Conservation (phyloP, 2,329 filamentous ascomycete genomes). For the Beauveria sp. region DNA sequence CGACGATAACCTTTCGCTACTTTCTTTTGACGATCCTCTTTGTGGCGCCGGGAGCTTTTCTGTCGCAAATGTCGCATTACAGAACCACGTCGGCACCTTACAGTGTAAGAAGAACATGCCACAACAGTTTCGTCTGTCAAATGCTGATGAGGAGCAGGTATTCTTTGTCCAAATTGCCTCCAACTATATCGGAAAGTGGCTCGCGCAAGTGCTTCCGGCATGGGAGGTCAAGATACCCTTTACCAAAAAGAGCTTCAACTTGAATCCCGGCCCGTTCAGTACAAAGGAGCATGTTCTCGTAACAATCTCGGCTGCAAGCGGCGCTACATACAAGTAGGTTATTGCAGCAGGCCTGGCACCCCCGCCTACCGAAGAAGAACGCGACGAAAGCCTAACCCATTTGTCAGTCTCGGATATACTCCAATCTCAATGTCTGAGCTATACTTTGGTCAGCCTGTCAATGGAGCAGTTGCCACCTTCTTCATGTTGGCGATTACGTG, state of each 20-base stretch:
- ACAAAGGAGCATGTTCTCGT: conserved; percentile 52
- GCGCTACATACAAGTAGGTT: conserved; percentile 38
- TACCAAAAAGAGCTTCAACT: conserved; percentile 38
- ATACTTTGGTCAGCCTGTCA: conserved; percentile 45
- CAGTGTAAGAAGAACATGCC: conserved; percentile 29
- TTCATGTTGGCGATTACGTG: conserved; percentile 53
- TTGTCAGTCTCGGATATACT: conserved; percentile 31
- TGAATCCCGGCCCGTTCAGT: conserved; percentile 50
- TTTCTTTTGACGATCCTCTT: conserved; percentile 48
- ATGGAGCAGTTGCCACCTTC: conserved; percentile 46
- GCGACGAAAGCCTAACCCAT: too few relatives aligned
- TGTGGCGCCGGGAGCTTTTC: conserved; percentile 48
- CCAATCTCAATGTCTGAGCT: conserved; percentile 48
- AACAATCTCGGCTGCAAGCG: conserved; percentile 45
- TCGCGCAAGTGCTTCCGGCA: conserved; percentile 41
- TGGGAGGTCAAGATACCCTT: conserved; percentile 40
- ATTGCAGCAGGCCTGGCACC: too few relatives aligned
- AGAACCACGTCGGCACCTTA: conserved; percentile 51
- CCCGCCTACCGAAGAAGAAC: too few relatives aligned
- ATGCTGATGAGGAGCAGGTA: not conserved
- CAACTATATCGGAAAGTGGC: conserved; percentile 45
- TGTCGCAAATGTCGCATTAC: conserved; percentile 48
- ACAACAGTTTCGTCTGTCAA: too few relatives aligned
- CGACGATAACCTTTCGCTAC: conserved; percentile 53
- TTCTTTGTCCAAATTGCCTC: conserved; percentile 55